Percentiles rank a stretch among this genome's conserved stretches.
phyloP scores from a whole-genome alignment of 768 basidiomycete species.

The Leccinum broughii region DNA sequence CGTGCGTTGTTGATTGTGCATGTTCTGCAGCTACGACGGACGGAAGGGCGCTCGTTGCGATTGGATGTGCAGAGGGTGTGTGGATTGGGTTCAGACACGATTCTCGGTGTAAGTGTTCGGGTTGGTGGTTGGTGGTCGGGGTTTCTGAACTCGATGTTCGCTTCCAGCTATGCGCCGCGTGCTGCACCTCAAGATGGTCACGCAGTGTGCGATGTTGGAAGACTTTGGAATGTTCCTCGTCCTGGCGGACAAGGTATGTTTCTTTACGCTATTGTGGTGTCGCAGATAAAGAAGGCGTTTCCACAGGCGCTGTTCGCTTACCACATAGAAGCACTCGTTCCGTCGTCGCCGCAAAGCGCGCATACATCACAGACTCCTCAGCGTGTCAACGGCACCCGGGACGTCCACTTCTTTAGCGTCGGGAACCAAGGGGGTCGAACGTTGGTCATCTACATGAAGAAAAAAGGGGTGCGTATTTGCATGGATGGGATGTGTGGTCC shows the following conservation, averaged over 20 bases:
- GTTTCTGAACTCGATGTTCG: conserved; percentile 9
- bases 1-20: conserved; percentile 10
- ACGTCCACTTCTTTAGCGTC: conserved; percentile 95
- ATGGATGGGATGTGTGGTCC: conserved; percentile 6
- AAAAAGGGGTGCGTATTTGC: conserved; percentile 64
- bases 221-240: conserved; percentile 97
- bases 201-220: conserved; percentile 93
- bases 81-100: conserved; percentile 94
- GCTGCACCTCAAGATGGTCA: conserved; percentile 89
- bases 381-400: conserved; percentile 85
- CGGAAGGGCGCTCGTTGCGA: conserved; percentile 82
- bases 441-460: conserved; percentile 93
- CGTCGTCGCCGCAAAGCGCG: conserved; percentile 70
- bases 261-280: neutral
- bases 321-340: conserved; percentile 94
- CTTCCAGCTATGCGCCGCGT: conserved; percentile 84
- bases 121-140: neutral
- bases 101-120: conserved; percentile 59
- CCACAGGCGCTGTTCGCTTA: conserved; percentile 83
- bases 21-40: conserved; percentile 68
- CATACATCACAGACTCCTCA: conserved; percentile 81
- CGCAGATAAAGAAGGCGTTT: neutral
- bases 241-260: conserved; percentile 78
- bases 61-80: conserved; percentile 94
- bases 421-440: conserved; percentile 86